Conservation (phyloP, 2,329 filamentous ascomycete species). For the Fusarium sulawesiense region DNA sequence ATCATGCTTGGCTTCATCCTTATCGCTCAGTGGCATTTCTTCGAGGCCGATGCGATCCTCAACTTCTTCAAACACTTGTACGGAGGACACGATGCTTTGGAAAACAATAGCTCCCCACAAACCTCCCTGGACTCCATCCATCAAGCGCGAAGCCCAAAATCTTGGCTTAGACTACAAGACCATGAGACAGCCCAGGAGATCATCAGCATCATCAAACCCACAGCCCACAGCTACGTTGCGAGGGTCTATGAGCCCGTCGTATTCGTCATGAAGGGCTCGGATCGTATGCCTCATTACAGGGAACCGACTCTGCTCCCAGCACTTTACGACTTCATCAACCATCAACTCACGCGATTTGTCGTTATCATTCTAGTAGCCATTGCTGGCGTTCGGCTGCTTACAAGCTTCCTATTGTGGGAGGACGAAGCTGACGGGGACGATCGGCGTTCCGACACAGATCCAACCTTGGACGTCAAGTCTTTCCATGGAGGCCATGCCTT, state of each 20-base stretch:
- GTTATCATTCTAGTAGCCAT: conserved; percentile 72
- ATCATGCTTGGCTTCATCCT: conserved; percentile 79
- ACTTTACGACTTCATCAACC: conserved; percentile 73
- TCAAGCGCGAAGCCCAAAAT: conserved; percentile 78
- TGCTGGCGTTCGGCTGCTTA: conserved; percentile 74
- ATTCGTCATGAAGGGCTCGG: conserved; percentile 75
- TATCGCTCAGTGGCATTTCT: conserved; percentile 82
- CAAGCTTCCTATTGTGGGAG: conserved; percentile 79
- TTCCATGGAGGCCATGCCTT: conserved; percentile 73
- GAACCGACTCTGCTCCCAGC: conserved; percentile 53
- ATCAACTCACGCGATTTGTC: conserved; percentile 69
- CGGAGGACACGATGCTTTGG: conserved; percentile 24
- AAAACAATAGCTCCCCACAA: conserved; percentile 48
- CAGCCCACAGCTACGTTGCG: conserved; percentile 77
- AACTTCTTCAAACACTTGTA: conserved; percentile 45
- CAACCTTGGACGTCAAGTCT: conserved; percentile 69
- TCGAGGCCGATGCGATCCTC: conserved; percentile 66
- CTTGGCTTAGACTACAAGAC: conserved; percentile 82
- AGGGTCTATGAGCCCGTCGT: conserved; percentile 80
- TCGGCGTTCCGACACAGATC: conserved; percentile 57
- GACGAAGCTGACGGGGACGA: conserved; percentile 62
- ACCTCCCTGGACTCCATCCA: conserved; percentile 69
- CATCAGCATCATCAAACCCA: conserved; percentile 79
- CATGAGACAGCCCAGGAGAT: conserved; percentile 82
- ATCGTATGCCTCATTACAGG: conserved; percentile 67